Evolutionary conservation across 2,329 filamentous ascomycete genomes (phyloP).

Genomic region (Fusarium brevicatenulatum): DNA sequence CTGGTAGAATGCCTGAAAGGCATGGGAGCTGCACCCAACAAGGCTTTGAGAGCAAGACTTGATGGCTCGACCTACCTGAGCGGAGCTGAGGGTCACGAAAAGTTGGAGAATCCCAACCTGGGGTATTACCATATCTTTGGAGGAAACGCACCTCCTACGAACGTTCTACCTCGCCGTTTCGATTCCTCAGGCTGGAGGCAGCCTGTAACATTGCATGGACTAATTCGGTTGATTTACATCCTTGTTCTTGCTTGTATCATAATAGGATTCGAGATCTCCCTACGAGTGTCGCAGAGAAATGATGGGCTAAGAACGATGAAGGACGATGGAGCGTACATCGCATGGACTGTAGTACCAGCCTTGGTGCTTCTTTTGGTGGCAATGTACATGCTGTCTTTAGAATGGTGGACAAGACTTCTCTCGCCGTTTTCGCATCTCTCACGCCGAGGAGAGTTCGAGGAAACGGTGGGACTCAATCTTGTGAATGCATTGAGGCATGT

Average conservation of each 20-base stretch:
- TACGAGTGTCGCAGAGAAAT: constrained; percentile 45
- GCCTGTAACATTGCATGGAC: constrained; percentile 46
- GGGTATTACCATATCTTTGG: constrained; percentile 45
- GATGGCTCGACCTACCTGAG: constrained; percentile 45
- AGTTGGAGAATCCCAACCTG: constrained; percentile 35
- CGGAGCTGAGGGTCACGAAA: constrained; percentile 51
- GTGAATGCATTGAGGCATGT: constrained; percentile 45
- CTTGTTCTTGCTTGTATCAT: constrained; percentile 46
- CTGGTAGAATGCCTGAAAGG: constrained; percentile 50
- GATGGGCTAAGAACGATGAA: constrained; percentile 47
- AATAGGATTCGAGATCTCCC: constrained; percentile 48
- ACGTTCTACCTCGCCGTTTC: constrained; percentile 18
- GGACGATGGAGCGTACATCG: constrained; percentile 45
- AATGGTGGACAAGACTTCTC: constrained; percentile 48
- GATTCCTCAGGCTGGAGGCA: constrained; percentile 45
- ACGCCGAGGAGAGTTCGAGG: constrained; percentile 41
- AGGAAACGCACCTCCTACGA: constrained; percentile 35
- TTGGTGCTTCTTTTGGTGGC: constrained; percentile 45
- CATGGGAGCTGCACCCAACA: constrained; percentile 47
- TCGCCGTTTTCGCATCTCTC: constrained; percentile 48
- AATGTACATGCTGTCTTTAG: constrained; percentile 46
- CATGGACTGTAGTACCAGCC: constrained; percentile 51
- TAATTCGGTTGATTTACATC: constrained; percentile 43
- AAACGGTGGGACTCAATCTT: constrained; percentile 48
- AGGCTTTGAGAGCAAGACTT: constrained; percentile 44